Evolutionary conservation across 371 early-diverging fungal genomes (phyloP), one percentile per base, ranked within the genome.

Genomic region (Apophysomyces elegans): DNA sequence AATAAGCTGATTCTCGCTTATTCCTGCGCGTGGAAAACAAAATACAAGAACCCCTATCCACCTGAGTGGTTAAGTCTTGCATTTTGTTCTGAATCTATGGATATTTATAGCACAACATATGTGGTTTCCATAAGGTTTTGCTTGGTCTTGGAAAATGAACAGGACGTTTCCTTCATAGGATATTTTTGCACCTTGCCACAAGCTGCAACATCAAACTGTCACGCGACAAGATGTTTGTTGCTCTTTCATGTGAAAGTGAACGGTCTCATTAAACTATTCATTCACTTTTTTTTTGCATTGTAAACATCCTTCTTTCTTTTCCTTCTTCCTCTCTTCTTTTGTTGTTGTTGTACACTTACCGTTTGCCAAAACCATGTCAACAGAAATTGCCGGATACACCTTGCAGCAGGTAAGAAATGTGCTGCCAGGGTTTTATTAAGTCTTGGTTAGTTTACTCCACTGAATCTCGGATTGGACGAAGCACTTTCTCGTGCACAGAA

Each of bases 381-480:
- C 65, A 6, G 65, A 69, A 65, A 61, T 64, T n/a, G 69, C 69
- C 26, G 69, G 69, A 21, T 69, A 44, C 46, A 44, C 56, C 5
- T 21, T 69, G 21, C 35, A 56, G 18, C 46, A 69, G 37, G 69
- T 69, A 62, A 47, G 6, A 18, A 12, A 13, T 18, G 0, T 38
- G 13, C 37, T 8, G 26, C 37, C 16, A 18, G 5, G n/a, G 7
- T 5, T 8, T 26, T 16, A 46, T 46, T 18, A 47, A 59, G 7
- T 14, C 12, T 45, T 37, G 14, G 14, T 59, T 60, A 78, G 76
- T 64, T 76, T 35, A 72, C 73, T 12, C 56, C 61, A 37, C 66
- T 76, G 56, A 69, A 67, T 44, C 46, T 80, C 35, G 63, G 61
- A 56, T 47, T 81, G 1, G 70, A 78, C 9, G 78, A 81, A 61